Base-by-base conservation (phyloP, 805 yeast species). In the Candida tibetensis region DNA sequence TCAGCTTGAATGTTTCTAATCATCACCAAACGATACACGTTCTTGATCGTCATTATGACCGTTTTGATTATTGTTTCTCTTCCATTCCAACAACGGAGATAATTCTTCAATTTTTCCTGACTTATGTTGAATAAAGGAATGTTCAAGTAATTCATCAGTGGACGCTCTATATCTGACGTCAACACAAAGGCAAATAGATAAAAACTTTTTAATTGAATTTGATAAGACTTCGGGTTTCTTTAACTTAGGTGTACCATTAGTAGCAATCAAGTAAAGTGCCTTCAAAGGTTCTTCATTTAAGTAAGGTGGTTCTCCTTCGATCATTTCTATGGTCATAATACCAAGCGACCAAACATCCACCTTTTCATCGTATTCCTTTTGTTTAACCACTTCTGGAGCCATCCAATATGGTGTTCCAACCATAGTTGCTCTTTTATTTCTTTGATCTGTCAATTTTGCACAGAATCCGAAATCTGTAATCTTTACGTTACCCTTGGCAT, bases 161-260 rank as follows among this genome's bases (percentile, higher is more conserved):
- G 83, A 76, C 1, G 98, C 98, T 51, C 99, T 77, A 55, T 83
- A 84, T 52, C 85, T 77, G 30, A 89, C 96, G 60, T 95, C 98
- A 26, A 91, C 98, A 64, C 96, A 88, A 17, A 93, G 71, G 66
- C 98, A 89, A 45, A 89, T 87, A 36, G 90, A 81, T 58, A 93
- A 72, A 58, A 93, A 93, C 56, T 85, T 80, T 69, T 86, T 88
- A 42, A 95, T 83, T 23, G 82, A 79, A 41, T 81, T 72, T 7
- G 91, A 80, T 43, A 93, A 68, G 27, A 70, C 51, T 39, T 81
- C 88, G 2, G 91, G 89, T 34, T 66, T 66, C 57, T 81, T 82
- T 48, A 84, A 68, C 53, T 81, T 79, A 5, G 93, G 93, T 16
- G 90, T 85, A 23, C 93, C 93, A 53, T 82, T 84, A 3, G 88